Base-by-base conservation (phyloP, 2,329 filamentous ascomycete genomes). In the Phialophora macrospora region DNA sequence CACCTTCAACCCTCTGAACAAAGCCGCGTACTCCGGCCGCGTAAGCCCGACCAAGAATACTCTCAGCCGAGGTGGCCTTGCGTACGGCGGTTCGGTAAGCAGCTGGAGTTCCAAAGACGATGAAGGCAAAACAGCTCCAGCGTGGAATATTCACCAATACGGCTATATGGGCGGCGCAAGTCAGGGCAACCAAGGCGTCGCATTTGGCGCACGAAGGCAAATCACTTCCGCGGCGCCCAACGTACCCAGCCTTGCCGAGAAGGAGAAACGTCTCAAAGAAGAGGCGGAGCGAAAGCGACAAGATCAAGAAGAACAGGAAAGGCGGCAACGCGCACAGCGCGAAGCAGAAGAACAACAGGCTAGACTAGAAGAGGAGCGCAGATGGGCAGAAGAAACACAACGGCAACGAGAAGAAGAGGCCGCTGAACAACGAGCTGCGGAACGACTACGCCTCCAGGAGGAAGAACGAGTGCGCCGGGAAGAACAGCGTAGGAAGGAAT, bases 61-160 rank as follows among this genome's bases (percentile, higher is more conserved):
- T n/a, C 67, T 72, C 17, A 63, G 58, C 9, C 62, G 70, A 62
- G 71, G 71, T 24, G 71, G 71, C 3, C 60, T 72, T 12, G 70
- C 70, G 3, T 85, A 83, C 34, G 83, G 84, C 59, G 80, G 78
- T 57, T 74, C 77, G 32, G 87, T 94, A 68, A 97, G 91, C 75
- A 96, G 88, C 78, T 98, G 95, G 95, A 96, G 91, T 78, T 96
- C 88, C 76, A 91, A 86, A 77, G 85, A 86, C 62, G 92, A 97
- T 72, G 91, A 97, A 77, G 87, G 86, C 17, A 85, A 84, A 52
- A 97, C 93, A 1, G 84, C 89, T 28, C 95, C 95, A 0, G 95
- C 95, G 1, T 99, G 95, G 95, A 99, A 98, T 76, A 98, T 98
- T 72, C 90, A 93, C 64, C 95, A 99, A 76, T 99, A 99, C 75